Conservation (phyloP, 2,329 filamentous ascomycete species). For the Talaromyces sp. region DNA sequence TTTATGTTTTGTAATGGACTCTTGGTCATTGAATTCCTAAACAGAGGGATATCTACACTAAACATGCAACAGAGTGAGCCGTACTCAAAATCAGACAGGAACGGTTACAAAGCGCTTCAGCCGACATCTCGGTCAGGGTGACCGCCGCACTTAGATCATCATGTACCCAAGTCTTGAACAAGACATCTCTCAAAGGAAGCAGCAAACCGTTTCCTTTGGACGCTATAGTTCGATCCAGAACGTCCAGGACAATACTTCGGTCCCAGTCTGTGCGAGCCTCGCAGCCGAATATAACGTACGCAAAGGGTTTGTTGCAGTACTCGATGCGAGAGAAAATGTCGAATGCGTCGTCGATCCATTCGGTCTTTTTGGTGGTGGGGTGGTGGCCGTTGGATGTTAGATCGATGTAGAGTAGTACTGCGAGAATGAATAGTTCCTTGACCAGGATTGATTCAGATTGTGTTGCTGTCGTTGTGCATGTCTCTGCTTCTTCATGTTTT, state of each 20-base stretch:
- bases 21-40: not conserved
- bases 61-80: not conserved
- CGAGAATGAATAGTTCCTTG: not conserved
- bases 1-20: not conserved
- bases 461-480: not conserved
- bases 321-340: not conserved
- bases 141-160: not conserved
- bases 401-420: not conserved
- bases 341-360: constrained; percentile 2
- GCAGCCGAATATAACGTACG: constrained; percentile 4
- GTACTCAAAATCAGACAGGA: not conserved
- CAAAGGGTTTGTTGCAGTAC: constrained; percentile 6
- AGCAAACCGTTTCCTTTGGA: not conserved
- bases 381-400: not conserved
- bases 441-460: not conserved
- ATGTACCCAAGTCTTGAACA: constrained; percentile 8
- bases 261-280: not conserved
- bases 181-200: not conserved
- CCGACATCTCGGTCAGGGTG: not conserved
- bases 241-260: not conserved
- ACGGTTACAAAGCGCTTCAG: not conserved
- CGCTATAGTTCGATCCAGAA: not conserved
- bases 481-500: not conserved
- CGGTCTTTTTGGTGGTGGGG: not conserved
- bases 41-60: not conserved